A percentile compares a stretch with the other conserved stretches of the same genome.
These are phyloP conservation scores for Phialocephala sp. DNA, from an alignment of 2,329 filamentous ascomycete genomes.

Conservation along the genomic window DNA sequence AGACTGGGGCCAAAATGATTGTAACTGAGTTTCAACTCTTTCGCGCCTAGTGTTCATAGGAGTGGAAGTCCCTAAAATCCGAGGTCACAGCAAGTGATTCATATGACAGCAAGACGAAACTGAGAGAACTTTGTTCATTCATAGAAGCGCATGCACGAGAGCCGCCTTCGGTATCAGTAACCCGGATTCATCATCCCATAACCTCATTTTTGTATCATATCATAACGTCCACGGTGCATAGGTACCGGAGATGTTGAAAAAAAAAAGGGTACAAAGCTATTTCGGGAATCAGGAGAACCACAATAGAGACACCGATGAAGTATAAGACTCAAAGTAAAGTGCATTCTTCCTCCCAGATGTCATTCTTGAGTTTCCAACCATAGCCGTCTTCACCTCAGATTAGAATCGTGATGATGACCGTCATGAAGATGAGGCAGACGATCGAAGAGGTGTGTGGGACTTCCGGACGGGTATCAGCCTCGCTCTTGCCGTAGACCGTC, in stretches of 20 bases:
- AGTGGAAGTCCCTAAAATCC: background rate
- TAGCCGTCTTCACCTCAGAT: background rate
- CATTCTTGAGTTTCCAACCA: conserved; percentile 6
- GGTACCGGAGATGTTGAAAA: background rate
- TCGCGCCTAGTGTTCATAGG: background rate
- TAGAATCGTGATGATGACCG: background rate
- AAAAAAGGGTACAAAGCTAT: background rate
- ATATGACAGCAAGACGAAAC: background rate
- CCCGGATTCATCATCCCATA: background rate
- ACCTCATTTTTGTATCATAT: background rate
- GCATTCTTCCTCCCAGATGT: background rate
- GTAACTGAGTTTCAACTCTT: no score
- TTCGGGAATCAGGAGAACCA: background rate
- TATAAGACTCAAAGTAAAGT: conserved; percentile 1
- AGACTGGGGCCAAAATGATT: no score
- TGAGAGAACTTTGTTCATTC: conserved; percentile 9
- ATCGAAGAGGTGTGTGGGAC: background rate
- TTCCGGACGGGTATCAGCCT: background rate
- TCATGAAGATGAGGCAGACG: background rate
- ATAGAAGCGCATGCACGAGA: background rate
- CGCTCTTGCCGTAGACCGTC: conserved; percentile 46
- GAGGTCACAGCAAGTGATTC: background rate
- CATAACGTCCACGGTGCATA: background rate
- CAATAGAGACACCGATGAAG: background rate
- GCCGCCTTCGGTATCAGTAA: background rate